Evolutionary conservation across 805 yeast genomes (phyloP), one percentile per base, ranked within the genome.

Genomic region (Myxozyma geophila): DNA sequence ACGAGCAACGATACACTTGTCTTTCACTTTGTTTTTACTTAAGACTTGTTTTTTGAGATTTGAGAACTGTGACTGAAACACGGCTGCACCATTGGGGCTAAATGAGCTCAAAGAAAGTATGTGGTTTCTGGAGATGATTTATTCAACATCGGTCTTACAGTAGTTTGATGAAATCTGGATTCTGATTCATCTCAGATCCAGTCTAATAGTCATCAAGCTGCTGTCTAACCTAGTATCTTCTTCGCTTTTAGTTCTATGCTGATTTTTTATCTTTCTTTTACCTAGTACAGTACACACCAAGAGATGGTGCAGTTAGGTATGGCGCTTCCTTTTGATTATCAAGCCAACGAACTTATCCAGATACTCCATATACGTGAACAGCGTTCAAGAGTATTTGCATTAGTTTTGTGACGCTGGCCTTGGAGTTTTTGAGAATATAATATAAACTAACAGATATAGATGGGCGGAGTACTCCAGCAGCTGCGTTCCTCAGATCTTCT

Each of bases 261-360:
- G 35, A 21, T 37, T 17, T 21, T 47, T 21, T 10, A 43, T 51
- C 36, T 39, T 52, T 28, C 13, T 37, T 19, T 15, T n/a, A 52
- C 8, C 8, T 35, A 60, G 63, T 48, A 17, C 40, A 39, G 41
- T 51, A 51, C 54, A 39, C 55, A 52, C 36, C 67, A 78, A 80
- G 82, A 79, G 70, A 79, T 79, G 82, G 74, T 75, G 55, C 77
- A 74, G 60, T 53, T 74, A 44, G 72, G 75, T 73, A 60, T 15
- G 71, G 58, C 15, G 7, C 43, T 7, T 10, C 4, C 5, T n/a
- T 23, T 48, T 41, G 36, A 2, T 10, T n/a, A 12, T 50, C n/a
- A 17, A 7, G 43, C n/a, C 43, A 39, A 39, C 3, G 13, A 39
- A 2, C 43, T 7, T 7, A 39, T n/a, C 5, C 28, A 28, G 28